Evolutionary conservation across 1,284 basidiomycete genomes (phyloP), one percentile per base, ranked within the genome.

Genomic region (Phlebopus sp.): DNA sequence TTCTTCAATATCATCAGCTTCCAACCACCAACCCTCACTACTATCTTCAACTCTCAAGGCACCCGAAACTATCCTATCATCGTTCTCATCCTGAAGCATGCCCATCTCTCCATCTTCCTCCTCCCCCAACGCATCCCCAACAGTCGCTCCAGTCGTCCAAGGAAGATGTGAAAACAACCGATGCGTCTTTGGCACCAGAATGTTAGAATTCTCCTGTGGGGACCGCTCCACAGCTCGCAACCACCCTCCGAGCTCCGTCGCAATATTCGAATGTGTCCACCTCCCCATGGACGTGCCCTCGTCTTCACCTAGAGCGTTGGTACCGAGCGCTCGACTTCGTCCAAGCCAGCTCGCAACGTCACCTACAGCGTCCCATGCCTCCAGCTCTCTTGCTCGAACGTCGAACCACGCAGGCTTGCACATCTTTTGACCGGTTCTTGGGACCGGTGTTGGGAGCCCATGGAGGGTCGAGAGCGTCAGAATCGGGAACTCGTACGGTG

Each of bases 401-500:
- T 82, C 79, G 57, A 91, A 90, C 66, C 84, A 90, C 14, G 76
- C 74, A 2, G 88, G 87, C 64, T 91, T 91, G 66, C 71, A 82
- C 15, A 92, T 72, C 60, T 89, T 92, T 64, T 97, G 95, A 2
- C 77, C 76, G 3, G 73, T 78, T 31, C 92, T 76, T 1, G 78
- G 73, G 2, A 97, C 92, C 1, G 96, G 96, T 1, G 82, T 82
- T 0, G 96, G 96, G 2, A 99, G 77, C 2, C 84, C 79, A 60
- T 95, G 84, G 25, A 97, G 71, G 0, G 87, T 84, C 0, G 90
- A 88, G 15, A 92, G 71, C 2, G 90, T 77, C 9, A 91, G 68
- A 11, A 92, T 71, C 53, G 95, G 85, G 61, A 98, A 95, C 13
- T 84, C 80, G 63, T 97, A 89, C 0, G 92, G 89, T 1, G 63